Base-by-base conservation (phyloP, 192 early-diverging fungal species). In the Gaertneriomyces semiglobifer region DNA sequence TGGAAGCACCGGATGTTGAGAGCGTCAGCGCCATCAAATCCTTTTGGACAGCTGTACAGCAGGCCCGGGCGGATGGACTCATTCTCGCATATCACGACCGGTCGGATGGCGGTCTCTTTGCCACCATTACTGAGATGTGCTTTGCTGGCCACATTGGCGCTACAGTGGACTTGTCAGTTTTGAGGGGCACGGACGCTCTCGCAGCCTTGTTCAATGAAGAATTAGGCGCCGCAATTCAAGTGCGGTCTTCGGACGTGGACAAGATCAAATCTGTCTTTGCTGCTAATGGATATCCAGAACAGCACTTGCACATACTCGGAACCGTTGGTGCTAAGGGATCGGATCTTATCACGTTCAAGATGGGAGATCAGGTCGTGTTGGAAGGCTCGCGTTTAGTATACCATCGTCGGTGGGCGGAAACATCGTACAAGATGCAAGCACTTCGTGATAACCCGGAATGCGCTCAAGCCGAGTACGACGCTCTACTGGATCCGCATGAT, bases 1-100 rank as follows among this genome's bases (percentile, higher is more conserved):
- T 78, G 46, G 82, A 87, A 47, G 85, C 75, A 0, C 95, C 98
- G n/a, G 94, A 97, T 81, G 89, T 94, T 16, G 95, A 91, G 66
- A 77, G 89, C 52, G 73, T 88, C 0, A 72, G 67, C 6, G 52
- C 80, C 0, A 76, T 99, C 61, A 87, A 83, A 63, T 73, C 79
- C 12, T 95, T 98, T 76, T 96, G 95, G 81, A 79, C 84, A 47
- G 75, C 77, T 7, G 76, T 99, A 66, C 87, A 90, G 65, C 64
- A 62, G 5, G 70, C 76, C 14, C 77, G 85, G 48, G 62, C 9
- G 18, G 53, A 86, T 4, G 79, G 79, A 33, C 68, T 84, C 50
- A 68, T 99, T 2, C 78, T 94, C 50, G 94, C 98, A 42, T 99
- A 98, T 82, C 98, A 99, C 77, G 98, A 99, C 73, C 89, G 95